Base-by-base conservation (phyloP, 768 basidiomycete genomes). In the Tulasnella sp. region DNA sequence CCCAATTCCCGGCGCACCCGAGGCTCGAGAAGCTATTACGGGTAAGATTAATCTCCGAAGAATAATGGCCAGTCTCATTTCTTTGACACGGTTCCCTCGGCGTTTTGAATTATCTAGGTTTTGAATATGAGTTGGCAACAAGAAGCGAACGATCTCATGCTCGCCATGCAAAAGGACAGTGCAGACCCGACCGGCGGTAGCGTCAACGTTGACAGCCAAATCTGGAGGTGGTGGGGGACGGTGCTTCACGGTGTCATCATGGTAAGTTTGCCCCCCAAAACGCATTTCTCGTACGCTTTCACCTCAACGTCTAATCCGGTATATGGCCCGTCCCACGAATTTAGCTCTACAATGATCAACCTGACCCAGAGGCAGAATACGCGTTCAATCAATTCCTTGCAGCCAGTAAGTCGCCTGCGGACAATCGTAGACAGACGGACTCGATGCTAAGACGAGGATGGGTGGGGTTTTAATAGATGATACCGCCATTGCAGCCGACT, bases 141-240 rank as follows among this genome's bases (percentile, higher is more conserved):
- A 16, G 61, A 67, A 35, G 26, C 23, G 4, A 67, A 32, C 10
- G 61, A 67, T 26, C 61, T 67, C 26, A 23, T 29, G 29, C 2
- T 29, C 15, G 61, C 61, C 32, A 67, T 67, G 9, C 4, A 67
- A 9, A 32, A 26, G 61, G 61, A 67, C 32, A 5, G 15, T 5
- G 61, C 61, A 26, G 29, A 67, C 61, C n/a, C 55, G 29, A 29
- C 23, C 9, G 61, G 61, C 4, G 61, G 16, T 5, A 13, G 11
- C 32, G 29, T 67, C 61, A 67, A 67, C 32, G 61, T 67, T 35
- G 61, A 26, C 23, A 67, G 61, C 32, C 61, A 67, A 35, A 67
- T 67, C 7, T 67, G 61, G 61, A 67, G 61, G 61, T 67, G 61
- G 61, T 67, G 61, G 61, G 61, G 29, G 15, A 67, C 61, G 16